Base-by-base conservation (phyloP, 169 alveolate genomes). In the Babesia bovis region DNA sequence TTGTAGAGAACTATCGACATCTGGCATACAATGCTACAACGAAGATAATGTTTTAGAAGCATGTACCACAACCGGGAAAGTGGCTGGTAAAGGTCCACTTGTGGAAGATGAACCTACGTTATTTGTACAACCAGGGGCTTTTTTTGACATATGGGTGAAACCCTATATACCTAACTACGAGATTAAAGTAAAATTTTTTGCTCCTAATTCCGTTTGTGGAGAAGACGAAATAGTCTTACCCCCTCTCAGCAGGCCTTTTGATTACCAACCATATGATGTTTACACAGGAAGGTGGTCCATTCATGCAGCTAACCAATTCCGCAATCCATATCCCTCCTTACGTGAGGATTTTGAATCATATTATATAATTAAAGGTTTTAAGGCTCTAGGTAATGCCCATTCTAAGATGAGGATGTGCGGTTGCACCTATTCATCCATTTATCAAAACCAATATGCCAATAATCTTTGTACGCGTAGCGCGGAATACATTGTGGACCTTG, bases 101-200 rank as follows among this genome's bases (percentile, higher is more conserved):
- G 45, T 38, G n/a, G 53, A 7, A 21, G 30, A 55, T 66, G 72
- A 33, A 33, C 75, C 42, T 4, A 15, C 19, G 9, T 12, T 51
- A 53, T 5, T 5, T n/a, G 17, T 67, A 15, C 85, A 77, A 51
- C 81, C 85, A 15, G 85, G 85, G 2, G 19, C 33, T 2, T 28
- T 57, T 26, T 77, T 77, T 52, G 85, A 77, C 70, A 19, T 77
- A 25, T 77, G 85, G 85, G 55, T 77, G 7, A 40, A 57, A n/a
- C 85, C 85, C 33, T 77, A 67, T 49, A 51, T 67, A 2, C 85
- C 85, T 23, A 56, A 32, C 21, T 77, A 77, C 49, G 50, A 41
- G 19, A 21, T 77, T 12, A 4, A 1, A 25, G 30, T 76, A 23
- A 66, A 30, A 35, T 66, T 76, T 35, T 1, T n/a, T 28, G 66